Base-by-base conservation (phyloP, 768 basidiomycete genomes). In the Strobilomyces echinocephalus region DNA sequence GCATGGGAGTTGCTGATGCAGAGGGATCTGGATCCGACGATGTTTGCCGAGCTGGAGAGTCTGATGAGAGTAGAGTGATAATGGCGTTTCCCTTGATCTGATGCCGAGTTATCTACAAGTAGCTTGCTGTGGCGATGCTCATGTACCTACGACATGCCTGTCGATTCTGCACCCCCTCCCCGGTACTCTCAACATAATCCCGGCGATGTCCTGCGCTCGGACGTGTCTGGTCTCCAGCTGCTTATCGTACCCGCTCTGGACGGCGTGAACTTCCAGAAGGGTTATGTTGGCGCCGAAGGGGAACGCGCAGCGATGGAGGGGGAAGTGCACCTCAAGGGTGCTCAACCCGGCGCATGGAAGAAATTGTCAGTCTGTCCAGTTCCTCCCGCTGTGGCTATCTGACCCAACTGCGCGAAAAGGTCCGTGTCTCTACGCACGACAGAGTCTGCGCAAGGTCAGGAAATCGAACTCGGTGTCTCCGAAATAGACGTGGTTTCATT, bases 241-340 rank as follows among this genome's bases (percentile, higher is more conserved):
- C 74, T 91, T 56, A 85, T 95, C 55, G 74, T 84, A 12, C 91
- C 92, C 0, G 77, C 82, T 14, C 74, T 79, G 46, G 80, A 87
- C 66, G 76, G 83, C 20, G 74, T 88, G 52, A 80, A 83, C 67
- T 95, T 94, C 63, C 92, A 94, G 72, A 87, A 84, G 62, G 92
- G 92, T 11, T 90, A 80, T 66, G 75, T 94, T 8, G 92, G 92
- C 47, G 88, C 85, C 21, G 88, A 91, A 52, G 88, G 80, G 48
- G 91, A 92, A 69, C 79, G 77, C 54, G 88, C 91, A 14, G 85
- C 88, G 9, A 80, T 94, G 49, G 91, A 92, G 64, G 92, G 92
- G 44, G 91, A 93, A 65, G 76, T 94, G 16, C 91, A 93, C 66
- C 74, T 93, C 60, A 94, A 93, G 70, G 86, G 81, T 52, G 76